Base-by-base conservation (phyloP, 164 flowering plant genomes). In the Houttuynia cordata region DNA sequence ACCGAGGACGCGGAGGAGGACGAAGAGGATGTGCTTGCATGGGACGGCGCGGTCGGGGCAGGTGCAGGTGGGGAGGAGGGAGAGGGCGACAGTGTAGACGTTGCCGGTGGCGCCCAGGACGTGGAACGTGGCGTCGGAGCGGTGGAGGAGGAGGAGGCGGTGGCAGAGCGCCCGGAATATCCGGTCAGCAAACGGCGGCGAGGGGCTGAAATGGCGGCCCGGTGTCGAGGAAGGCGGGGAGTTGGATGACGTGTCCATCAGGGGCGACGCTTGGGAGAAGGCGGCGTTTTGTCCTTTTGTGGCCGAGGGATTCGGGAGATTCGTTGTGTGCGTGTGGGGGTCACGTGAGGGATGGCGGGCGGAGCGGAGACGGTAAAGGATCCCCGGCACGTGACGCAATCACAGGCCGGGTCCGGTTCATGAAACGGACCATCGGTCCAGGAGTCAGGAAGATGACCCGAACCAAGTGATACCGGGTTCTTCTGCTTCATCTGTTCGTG, bases 1-100 rank as follows among this genome's bases (percentile, higher is more conserved):
- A 24, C 84, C 78, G 20, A 93, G 76, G 4, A 79, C 96, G 12
- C 83, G 80, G 25, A 93, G 76, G 41, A 77, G 65, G 53, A 88
- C 84, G 57, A 90, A 93, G 24, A 93, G 73, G 10, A 90, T 86
- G 79, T 93, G 99, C 62, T 93, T 93, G 78, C 99, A 90, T 0
- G 96, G 97, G 47, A 61, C 62, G 10, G 79, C 71, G 12, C 79
- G 80, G 68, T 93, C 99, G 0, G 96, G 97, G 78, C 99, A 93
- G 0, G 88, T 74, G 76, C 99, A 93, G 0, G 81, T 63, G 0
- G 85, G 91, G 58, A 76, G 39, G 64, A 75, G 8, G 14, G 89
- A 72, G 37, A 93, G 37, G 21, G 76, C 70, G 24, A 90, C 91
- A 18, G 74, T 82, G 80, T 90, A 93, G 17, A 88, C 96, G 49